A percentile compares a stretch with the other conserved stretches of the same genome.
Conservation (phyloP, 441 rosid genomes). For the Populus trichocarpa region DNA sequence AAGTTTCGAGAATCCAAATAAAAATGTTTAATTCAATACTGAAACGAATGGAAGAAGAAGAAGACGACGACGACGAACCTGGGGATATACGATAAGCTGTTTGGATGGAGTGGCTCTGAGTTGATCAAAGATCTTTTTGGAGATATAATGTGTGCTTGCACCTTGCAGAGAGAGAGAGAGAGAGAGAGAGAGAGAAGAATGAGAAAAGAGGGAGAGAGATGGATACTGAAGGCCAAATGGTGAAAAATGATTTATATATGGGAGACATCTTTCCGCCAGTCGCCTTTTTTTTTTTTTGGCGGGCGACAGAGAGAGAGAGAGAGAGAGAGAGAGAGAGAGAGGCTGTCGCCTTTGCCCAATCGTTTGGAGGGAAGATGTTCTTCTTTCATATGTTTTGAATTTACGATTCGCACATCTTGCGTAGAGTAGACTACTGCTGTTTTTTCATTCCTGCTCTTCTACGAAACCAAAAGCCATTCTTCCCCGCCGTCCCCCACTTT, state of each 20-base stretch:
- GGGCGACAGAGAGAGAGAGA: conserved; percentile 6
- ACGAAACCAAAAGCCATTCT: background rate
- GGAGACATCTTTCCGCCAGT: background rate
- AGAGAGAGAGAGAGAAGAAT: background rate
- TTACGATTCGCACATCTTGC: no score
- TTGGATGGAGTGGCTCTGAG: background rate
- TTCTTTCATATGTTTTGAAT: background rate
- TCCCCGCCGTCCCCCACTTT: no score
- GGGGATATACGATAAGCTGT: background rate
- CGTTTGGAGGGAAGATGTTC: conserved; percentile 72
- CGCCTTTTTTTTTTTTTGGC: conserved; percentile 15
- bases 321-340: conserved; percentile 8
- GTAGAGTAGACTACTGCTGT: no score
- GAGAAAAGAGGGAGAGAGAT: conserved; percentile 1
- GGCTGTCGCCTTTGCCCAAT: conserved; percentile 32
- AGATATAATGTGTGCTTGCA: background rate
- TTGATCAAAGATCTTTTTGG: background rate
- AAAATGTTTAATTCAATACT: background rate
- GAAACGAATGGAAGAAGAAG: background rate
- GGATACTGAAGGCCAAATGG: background rate
- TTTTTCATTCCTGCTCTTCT: no score
- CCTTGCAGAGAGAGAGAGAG: background rate
- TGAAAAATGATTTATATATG: background rate
- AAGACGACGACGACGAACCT: background rate
- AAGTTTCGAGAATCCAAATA: background rate